These are phyloP conservation scores for Vanilla planifolia DNA, from an alignment of 106 monocot genomes.

Conservation along the genomic window DNA sequence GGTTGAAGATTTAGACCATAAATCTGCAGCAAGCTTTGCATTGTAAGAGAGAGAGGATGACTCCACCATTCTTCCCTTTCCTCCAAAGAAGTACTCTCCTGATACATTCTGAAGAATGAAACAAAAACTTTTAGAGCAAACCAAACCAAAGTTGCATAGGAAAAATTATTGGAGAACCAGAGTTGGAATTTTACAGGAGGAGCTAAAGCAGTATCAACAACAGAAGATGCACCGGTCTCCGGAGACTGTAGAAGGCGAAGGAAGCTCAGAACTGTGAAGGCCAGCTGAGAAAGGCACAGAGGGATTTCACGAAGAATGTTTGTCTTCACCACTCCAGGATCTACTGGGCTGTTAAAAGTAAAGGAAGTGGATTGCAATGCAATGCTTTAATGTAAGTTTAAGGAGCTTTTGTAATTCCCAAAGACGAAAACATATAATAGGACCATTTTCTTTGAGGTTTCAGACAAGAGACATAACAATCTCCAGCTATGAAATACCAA, in stretches of 20 bases:
- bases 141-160: background rate
- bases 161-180: background rate
- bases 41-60: constrained; percentile 69
- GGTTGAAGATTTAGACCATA: constrained; percentile 50
- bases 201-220: constrained; percentile 84
- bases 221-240: constrained; percentile 45
- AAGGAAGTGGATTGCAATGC: background rate
- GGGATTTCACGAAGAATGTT: constrained; percentile 88
- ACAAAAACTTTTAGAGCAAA: background rate
- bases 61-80: constrained; percentile 51
- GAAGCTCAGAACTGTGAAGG: constrained; percentile 40
- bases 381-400: constrained; percentile 2
- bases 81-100: constrained; percentile 85
- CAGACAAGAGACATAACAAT: background rate
- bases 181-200: constrained; percentile 32
- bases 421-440: background rate
- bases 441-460: background rate
- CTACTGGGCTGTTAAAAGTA: constrained; percentile 39
- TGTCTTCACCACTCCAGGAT: constrained; percentile 83
- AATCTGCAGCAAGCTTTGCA: constrained; percentile 32
- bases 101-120: constrained; percentile 50
- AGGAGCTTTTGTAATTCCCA: background rate
- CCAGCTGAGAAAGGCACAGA: constrained; percentile 35
- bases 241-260: constrained; percentile 48
- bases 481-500: background rate